Evolutionary conservation across 495 filamentous ascomycete genomes (phyloP), one percentile per base, ranked within the genome.

Genomic region (Penicillium coffeae): DNA sequence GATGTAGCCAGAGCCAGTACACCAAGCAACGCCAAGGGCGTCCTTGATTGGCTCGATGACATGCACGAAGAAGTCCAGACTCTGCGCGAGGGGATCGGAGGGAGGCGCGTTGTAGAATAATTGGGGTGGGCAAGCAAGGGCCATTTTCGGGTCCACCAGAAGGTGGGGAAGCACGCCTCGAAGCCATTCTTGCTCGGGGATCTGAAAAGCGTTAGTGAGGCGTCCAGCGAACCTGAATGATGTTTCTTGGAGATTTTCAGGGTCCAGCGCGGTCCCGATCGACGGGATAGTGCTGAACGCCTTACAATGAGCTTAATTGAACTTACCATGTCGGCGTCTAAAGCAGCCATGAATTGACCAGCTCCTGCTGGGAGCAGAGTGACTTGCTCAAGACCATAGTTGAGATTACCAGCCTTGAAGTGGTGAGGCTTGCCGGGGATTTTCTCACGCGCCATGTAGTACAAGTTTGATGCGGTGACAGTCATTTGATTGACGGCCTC

Each of bases 331-430:
- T 81, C 78, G 14, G 74, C 76, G 55, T 81, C 78, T 40, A 80
- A 55, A 12, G 70, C 70, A 8, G 76, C 76, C 50, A 80, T 66
- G 52, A 65, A 79, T 42, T 80, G 62, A 19, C 63, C 61, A 12
- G 70, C 56, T 7, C 73, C 75, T 8, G 71, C 71, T 0, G 61
- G 55, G 19, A 77, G 44, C 1, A 30, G 47, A 0, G 52, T 54
- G 13, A 64, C 58, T 25, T 71, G 60, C 4, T 69, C 64, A 6
- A 78, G 56, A 22, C 71, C 77, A 47, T 69, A 70, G 48, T 74
- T 75, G 16, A 82, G 61, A 42, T 81, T 82, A 34, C 78, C 78
- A 4, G 76, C 74, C 60, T 82, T 82, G 64, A 74, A 80, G 53
- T 77, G 67, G 51, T 77, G 70, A 0, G 72, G 74, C 13, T 69